phyloP scores from a whole-genome alignment of 2,329 filamentous ascomycete genomes.

The Mycocentrospora acerina region DNA sequence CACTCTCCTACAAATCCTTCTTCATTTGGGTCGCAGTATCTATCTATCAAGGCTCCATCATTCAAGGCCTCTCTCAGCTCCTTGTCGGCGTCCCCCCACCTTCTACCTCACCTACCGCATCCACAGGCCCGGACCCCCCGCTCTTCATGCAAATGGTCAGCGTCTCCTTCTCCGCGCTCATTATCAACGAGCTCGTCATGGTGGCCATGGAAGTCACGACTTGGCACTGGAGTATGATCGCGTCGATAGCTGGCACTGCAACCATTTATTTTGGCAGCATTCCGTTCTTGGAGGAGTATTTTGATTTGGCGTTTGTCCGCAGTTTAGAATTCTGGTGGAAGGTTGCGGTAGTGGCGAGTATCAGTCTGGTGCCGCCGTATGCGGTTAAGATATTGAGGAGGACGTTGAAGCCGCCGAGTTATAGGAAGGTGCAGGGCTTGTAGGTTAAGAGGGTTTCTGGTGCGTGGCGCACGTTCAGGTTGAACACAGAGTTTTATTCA shows the following conservation, averaged over 20 bases:
- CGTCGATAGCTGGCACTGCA: slow-evolving; percentile 79
- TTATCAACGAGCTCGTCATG: slow-evolving; percentile 96
- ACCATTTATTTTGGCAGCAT: slow-evolving; percentile 77
- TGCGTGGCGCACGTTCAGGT: too few relatives aligned
- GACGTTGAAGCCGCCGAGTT: slow-evolving; percentile 87
- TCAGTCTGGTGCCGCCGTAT: slow-evolving; percentile 84
- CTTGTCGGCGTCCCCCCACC: slow-evolving; percentile 60
- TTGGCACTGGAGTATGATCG: slow-evolving; percentile 92
- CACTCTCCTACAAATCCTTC: slow-evolving; percentile 88
- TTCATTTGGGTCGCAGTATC: slow-evolving; percentile 96
- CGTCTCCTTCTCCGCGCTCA: slow-evolving; percentile 86
- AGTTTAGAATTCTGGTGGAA: slow-evolving; percentile 87
- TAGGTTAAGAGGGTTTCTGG: too few relatives aligned
- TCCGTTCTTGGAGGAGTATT: slow-evolving; percentile 87
- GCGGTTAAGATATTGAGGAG: slow-evolving; percentile 80
- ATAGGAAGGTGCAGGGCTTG: slow-evolving; percentile 83
- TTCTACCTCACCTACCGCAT: slow-evolving; percentile 50
- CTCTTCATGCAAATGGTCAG: slow-evolving; percentile 68
- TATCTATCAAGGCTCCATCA: slow-evolving; percentile 92
- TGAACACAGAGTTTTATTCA: too few relatives aligned
- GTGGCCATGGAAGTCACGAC: slow-evolving; percentile 95
- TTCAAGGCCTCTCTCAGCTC: slow-evolving; percentile 90
- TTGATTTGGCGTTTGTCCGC: slow-evolving; percentile 77
- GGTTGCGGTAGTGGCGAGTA: slow-evolving; percentile 73
- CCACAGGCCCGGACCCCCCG: slow-evolving; percentile 6